These are phyloP conservation scores for Botryosphaeria dothidea DNA, from an alignment of 2,329 filamentous ascomycete species.

Conservation along the genomic window DNA sequence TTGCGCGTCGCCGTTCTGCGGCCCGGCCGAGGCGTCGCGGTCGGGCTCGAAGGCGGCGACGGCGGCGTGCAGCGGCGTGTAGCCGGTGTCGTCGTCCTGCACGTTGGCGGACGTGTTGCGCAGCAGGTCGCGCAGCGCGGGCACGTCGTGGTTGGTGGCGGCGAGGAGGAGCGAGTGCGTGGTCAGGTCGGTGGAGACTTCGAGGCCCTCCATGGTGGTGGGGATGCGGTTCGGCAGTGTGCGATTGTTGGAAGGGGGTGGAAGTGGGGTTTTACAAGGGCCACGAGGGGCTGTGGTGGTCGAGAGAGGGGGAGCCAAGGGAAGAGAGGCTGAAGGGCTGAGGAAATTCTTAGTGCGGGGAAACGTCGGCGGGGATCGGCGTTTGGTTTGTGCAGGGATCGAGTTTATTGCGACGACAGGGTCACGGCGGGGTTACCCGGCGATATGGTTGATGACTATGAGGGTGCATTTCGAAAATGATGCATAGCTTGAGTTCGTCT, in stretches of 20 bases:
- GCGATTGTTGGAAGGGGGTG: neutral
- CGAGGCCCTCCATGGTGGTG: constrained; percentile 23
- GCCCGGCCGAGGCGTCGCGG: constrained; percentile 29
- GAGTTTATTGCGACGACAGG: neutral
- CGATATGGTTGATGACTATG: neutral
- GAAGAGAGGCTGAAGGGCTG: neutral
- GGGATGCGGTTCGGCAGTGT: neutral
- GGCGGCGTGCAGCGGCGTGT: constrained; percentile 85
- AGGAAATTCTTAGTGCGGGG: constrained; percentile 18
- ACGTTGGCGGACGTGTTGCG: constrained; percentile 66
- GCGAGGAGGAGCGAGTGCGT: constrained; percentile 65
- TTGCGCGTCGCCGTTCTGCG: constrained; percentile 31
- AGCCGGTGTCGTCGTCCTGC: constrained; percentile 82
- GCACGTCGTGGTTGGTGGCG: constrained; percentile 66
- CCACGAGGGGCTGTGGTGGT: neutral
- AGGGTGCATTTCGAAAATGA: too few relatives aligned
- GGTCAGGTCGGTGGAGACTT: constrained; percentile 44
- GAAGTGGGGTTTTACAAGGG: neutral
- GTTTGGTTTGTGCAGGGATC: neutral
- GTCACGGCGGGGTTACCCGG: neutral
- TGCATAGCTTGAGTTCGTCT: too few relatives aligned
- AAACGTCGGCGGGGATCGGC: constrained; percentile 5
- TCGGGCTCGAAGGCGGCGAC: constrained; percentile 63
- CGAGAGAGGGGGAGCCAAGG: neutral
- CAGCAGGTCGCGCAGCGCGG: constrained; percentile 69